Evolutionary conservation across 805 yeast genomes (phyloP).

Genomic region (Schwanniomyces yamadae): DNA sequence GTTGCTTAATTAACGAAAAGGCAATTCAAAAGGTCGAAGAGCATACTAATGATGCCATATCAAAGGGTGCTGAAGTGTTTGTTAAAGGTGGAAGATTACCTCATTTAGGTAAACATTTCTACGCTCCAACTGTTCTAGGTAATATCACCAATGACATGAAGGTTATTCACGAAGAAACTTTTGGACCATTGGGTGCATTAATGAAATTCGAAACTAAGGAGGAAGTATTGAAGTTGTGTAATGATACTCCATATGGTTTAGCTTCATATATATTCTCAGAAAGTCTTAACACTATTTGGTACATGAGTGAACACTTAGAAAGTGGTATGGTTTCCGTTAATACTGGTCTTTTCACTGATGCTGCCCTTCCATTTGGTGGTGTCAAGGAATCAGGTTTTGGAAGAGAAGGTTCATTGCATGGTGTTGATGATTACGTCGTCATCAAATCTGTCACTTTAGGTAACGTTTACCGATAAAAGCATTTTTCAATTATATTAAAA

Average conservation of each 20-base stretch:
- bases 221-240: constrained; percentile 53
- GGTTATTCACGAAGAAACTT: constrained; percentile 58
- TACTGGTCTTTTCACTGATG: constrained; percentile 56
- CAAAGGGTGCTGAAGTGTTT: constrained; percentile 53
- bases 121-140: constrained; percentile 53
- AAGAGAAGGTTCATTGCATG: constrained; percentile 75
- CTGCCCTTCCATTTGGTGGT: constrained; percentile 75
- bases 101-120: constrained; percentile 50
- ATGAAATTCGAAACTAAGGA: constrained; percentile 53
- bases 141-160: constrained; percentile 51
- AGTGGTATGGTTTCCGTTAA: constrained; percentile 67
- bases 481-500: not conserved
- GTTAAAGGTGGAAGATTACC: constrained; percentile 53
- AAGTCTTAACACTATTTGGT: constrained; percentile 48
- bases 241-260: constrained; percentile 55
- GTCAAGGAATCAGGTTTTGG: constrained; percentile 78
- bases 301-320: constrained; percentile 56
- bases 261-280: constrained; percentile 60
- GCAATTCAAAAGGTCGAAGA: constrained; percentile 54
- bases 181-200: constrained; percentile 64
- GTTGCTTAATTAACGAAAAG: constrained; percentile 52
- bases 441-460: constrained; percentile 56
- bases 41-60: constrained; percentile 53
- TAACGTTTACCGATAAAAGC: constrained; percentile 29
- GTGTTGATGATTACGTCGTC: constrained; percentile 69